Evolutionary conservation across 352 stramenopile species (phyloP), one percentile per base, ranked within the genome.

Genomic region (Phytophthora syringae): DNA sequence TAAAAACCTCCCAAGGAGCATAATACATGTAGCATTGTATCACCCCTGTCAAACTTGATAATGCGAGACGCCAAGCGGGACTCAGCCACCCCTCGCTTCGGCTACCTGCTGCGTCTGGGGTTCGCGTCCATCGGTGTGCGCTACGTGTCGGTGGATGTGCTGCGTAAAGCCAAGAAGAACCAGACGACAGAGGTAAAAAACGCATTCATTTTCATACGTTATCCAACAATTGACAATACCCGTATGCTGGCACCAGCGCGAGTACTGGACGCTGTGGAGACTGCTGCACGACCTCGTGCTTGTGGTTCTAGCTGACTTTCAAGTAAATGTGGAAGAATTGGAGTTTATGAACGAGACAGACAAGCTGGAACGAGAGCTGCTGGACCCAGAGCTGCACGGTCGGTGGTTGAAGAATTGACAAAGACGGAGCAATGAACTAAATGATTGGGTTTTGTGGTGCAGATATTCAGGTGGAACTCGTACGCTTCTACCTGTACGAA

Each of bases 161-260:
- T 94, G 36, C 83, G 85, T 27, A 79, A 76, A 57, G 77, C 83
- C 45, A 94, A 92, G 69, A 86, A 84, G 50, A 77, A 78, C 37
- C 49, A 70, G 3, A 62, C 66, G 1, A 73, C 55, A 2, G 53
- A 80, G 59, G 47, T 68, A 7, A 32, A 32, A 32, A 32, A 32
- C 27, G n/a, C n/a, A n/a, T n/a, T n/a, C n/a, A n/a, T n/a, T n/a
- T 32, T 32, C 9, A 32, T 32, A 9, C 27, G 5, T 15, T 36
- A 16, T 40, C 16, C 20, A 7, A 9, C 7, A 24, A 47, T 47
- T 47, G 40, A n/a, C 18, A 27, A 47, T 47, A 25, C 7, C 9
- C 40, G 10, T 24, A 43, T 9, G 3, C 16, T 45, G 2, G 15
- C 7, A 24, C 9, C 42, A 91, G 84, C 57, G 49, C 7, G 82